Base-by-base conservation (phyloP, 805 yeast genomes). In the Lachancea lanzarotensis region DNA sequence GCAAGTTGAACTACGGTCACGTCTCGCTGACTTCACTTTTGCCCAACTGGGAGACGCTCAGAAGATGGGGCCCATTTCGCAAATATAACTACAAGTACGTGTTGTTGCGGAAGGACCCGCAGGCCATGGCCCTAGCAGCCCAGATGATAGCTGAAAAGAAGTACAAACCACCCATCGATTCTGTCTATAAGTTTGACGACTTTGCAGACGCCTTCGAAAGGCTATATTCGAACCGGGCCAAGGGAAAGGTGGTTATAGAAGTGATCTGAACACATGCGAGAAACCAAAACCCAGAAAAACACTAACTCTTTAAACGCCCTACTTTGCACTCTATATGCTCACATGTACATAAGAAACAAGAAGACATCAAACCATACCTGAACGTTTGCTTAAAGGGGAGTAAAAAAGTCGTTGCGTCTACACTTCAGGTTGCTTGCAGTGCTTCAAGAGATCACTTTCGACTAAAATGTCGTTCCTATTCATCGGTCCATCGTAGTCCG, bases 161-260 rank as follows among this genome's bases (percentile, higher is more conserved):
- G 12, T 53, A 78, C 43, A 59, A 63, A 39, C 66, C 79, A 3
- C 59, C 67, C 6, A 68, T 84, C 38, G 91, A 84, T 55, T 70
- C 81, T 4, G 74, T 72, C 30, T 72, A 66, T 48, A 57, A 69
- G 13, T 71, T 81, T 50, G 72, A 67, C 2, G 74, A 82, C 15
- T 76, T 59, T 49, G 50, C 71, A 38, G 57, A 67, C 8, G 93
- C 88, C 1, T 59, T 75, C 37, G 73, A 74, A 8, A 67, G 66
- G 49, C 57, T 82, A 25, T 59, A 59, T 7, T 59, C 70, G 27
- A 73, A 76, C 45, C 66, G 59, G 39, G 79, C 82, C 0, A 70
- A 69, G 42, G 95, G 95, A 31, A 85, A 85, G 60, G 69, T 83
- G 26, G 73, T 85, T 10, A 32, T 67, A 16, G 47, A 44, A 41